Evolutionary conservation across 208 protist genomes (phyloP), one percentile per base, ranked within the genome.

Genomic region (Leishmania lainsoni): DNA sequence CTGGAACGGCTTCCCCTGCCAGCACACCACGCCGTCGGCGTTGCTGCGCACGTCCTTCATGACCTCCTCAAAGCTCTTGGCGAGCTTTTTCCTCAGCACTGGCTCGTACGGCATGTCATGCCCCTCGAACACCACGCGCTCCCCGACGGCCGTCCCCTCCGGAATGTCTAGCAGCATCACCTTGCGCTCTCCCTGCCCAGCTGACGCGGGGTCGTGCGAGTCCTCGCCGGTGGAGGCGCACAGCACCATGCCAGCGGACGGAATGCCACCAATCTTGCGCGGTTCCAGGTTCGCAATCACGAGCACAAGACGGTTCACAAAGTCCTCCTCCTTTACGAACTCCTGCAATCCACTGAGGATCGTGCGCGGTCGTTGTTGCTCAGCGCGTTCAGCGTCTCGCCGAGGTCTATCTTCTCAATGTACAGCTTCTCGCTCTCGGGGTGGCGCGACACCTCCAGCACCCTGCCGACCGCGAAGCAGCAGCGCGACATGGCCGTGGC

Each of bases 371-470:
- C 89, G 61, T 87, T 83, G 76, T 82, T 80, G 78, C 83, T 91
- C 45, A 90, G 74, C 22, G 86, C 81, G 80, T 94, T 94, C 51
- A 92, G 84, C 69, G 90, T 96, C 61, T 95, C 90, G 48, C 97
- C 97, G 56, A 99, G 79, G 82, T 98, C 97, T 63, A 98, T 98
- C 86, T 98, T 90, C 89, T 99, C 97, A 77, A 99, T 89, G 87
- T 93, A 98, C 17, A 98, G 89, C 81, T 94, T 93, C 63, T 91
- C 87, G 78, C 95, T 96, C 75, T 98, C 94, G 5, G 95, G 93
- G 84, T 99, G 97, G 26, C 86, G 80, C 20, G 85, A 86, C n/a
- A 97, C 94, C 81, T 95, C 87, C 4, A 98, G 45, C 45, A 99
- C 95, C 68, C 92, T 96, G 56, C 96, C 97, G 22, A 99, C 83